These are phyloP conservation scores for Talaromyces rugulosus DNA, from an alignment of 2,329 filamentous ascomycete species.

Conservation along the genomic window DNA sequence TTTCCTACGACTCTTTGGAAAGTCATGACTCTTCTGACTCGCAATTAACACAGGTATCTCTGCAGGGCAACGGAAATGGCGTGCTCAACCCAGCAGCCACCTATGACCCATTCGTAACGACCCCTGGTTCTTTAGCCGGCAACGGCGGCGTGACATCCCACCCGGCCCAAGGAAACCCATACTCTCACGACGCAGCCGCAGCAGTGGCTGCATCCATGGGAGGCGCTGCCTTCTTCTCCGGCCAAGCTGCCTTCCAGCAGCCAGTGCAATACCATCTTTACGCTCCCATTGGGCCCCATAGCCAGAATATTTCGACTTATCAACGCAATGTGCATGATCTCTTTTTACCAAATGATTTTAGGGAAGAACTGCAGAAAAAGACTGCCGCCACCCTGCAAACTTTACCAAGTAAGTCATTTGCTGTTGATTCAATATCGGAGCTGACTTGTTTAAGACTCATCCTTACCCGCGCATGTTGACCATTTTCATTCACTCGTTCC, in stretches of 20 bases:
- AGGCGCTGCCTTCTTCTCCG: slow-evolving; percentile 63
- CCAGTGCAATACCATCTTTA: slow-evolving; percentile 89
- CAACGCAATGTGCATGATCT: slow-evolving; percentile 86
- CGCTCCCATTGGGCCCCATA: slow-evolving; percentile 76
- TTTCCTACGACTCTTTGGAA: not conserved
- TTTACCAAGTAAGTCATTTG: slow-evolving; percentile 61
- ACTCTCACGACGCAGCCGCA: slow-evolving; percentile 63
- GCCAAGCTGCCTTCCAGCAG: slow-evolving; percentile 56
- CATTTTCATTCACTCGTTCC: slow-evolving; percentile 91
- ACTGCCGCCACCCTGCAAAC: slow-evolving; percentile 79
- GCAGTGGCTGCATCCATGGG: slow-evolving; percentile 39
- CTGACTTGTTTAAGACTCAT: slow-evolving; percentile 48
- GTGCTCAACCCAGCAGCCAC: slow-evolving; percentile 46
- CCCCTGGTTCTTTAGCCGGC: slow-evolving; percentile 51
- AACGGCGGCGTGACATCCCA: slow-evolving; percentile 32
- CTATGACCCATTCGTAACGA: slow-evolving; percentile 64
- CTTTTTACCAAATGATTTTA: slow-evolving; percentile 80
- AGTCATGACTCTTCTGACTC: slow-evolving; percentile 16
- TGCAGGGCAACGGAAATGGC: slow-evolving; percentile 47
- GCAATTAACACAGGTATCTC: slow-evolving; percentile 22
- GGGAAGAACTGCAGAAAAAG: slow-evolving; percentile 87
- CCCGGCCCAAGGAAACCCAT: slow-evolving; percentile 64
- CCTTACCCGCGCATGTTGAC: slow-evolving; percentile 71
- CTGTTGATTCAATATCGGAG: not conserved
- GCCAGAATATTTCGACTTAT: slow-evolving; percentile 75